Base-by-base conservation (phyloP, 306 rosid species). In the Prunus armeniaca region DNA sequence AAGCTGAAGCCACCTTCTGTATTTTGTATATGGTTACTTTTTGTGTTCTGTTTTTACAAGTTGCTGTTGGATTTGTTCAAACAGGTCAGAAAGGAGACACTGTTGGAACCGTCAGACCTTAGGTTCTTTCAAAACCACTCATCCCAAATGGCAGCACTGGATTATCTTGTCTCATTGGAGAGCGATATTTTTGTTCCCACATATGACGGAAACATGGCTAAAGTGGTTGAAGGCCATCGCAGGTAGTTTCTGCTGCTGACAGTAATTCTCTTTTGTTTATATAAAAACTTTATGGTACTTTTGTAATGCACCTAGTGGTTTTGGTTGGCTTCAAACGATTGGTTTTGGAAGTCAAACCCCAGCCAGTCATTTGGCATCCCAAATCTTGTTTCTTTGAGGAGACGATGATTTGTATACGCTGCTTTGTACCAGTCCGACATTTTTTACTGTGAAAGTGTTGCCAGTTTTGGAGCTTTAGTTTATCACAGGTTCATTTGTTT, bases 191-290 rank as follows among this genome's bases (percentile, higher is more conserved):
- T 95, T 79, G 92, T 95, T 80, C 99, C 99, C 72, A 95, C 99
- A 0, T 95, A 90, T 81, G 99, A 95, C 50, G 99, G 99, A 83
- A 95, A 95, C 85, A 95, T 95, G 99, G 99, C 99, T 74, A 95
- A 92, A 86, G 99, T 95, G 13, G 99, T 95, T 64, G 99, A 91
- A 83, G 99, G 99, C 76, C 97, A 95, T 75, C 99, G 99, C 85
- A 90, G 99, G 99, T 95, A 90, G 4, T 65, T 56, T 73, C 32
- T 83, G 28, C 34, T 50, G 17, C 34, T 50, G 17, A 61, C 25
- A 67, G 2, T 11, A 18, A 49, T 43, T 62, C 4, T 14, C 45
- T 2, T 57, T 52, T n/a, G 64, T 67, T 54, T 34, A 61, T 65
- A 41, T 58, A 12, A 56, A 17, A 54, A 3, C 32, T 56, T 24